phyloP scores from a whole-genome alignment of 2,329 filamentous ascomycete species.

The Claviceps sp. region DNA sequence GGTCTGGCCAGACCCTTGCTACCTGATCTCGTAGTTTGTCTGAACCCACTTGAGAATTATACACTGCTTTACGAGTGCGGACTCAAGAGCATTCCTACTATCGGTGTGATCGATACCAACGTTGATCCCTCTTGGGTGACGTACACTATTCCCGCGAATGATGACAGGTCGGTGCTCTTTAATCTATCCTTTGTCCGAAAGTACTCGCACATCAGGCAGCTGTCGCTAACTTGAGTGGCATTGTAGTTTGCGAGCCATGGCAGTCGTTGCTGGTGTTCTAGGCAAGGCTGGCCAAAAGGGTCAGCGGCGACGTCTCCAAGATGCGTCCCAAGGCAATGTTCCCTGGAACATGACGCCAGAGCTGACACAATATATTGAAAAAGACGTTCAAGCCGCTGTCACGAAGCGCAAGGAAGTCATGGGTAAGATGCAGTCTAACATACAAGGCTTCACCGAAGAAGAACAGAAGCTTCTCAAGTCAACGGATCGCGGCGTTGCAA shows the following conservation, averaged over 20 bases:
- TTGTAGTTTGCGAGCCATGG: slow-evolving; percentile 61
- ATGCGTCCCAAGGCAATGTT: slow-evolving; percentile 48
- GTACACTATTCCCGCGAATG: slow-evolving; percentile 92
- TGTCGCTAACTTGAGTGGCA: slow-evolving; percentile 2
- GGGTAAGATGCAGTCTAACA: slow-evolving; percentile 21
- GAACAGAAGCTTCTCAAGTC: slow-evolving; percentile 21
- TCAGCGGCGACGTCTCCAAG: slow-evolving; percentile 49
- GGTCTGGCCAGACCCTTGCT: slow-evolving; percentile 52
- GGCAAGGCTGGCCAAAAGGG: slow-evolving; percentile 74
- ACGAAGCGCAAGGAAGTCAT: slow-evolving; percentile 22
- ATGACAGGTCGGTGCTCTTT: slow-evolving; percentile 57
- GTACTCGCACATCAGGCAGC: not conserved
- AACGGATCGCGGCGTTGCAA: slow-evolving; percentile 13
- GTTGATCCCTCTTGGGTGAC: slow-evolving; percentile 87
- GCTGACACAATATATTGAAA: slow-evolving; percentile 25
- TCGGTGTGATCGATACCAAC: slow-evolving; percentile 90
- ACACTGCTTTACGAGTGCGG: slow-evolving; percentile 85
- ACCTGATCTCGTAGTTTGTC: slow-evolving; percentile 80
- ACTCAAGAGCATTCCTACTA: slow-evolving; percentile 76
- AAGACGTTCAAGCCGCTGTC: slow-evolving; percentile 17
- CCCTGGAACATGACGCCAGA: slow-evolving; percentile 43
- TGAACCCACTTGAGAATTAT: slow-evolving; percentile 90
- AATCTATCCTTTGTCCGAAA: not conserved
- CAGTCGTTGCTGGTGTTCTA: slow-evolving; percentile 72
- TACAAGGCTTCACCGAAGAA: slow-evolving; percentile 24